Base-by-base conservation (phyloP, 2,329 filamentous ascomycete genomes). In the Mariannaea elegans region DNA sequence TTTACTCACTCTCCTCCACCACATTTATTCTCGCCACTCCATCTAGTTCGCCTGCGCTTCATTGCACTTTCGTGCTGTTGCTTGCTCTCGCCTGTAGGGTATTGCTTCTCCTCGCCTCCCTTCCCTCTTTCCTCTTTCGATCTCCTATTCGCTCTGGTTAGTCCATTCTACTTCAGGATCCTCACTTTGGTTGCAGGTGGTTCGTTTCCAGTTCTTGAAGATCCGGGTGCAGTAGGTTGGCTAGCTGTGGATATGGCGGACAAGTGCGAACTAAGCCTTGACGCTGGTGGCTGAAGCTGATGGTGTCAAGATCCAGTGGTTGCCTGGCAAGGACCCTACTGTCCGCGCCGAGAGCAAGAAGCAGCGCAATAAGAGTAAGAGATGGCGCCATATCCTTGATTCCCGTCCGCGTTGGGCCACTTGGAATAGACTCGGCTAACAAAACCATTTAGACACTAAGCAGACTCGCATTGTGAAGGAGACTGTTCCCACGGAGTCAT, bases 381-480 rank as follows among this genome's bases (percentile, higher is more conserved):
- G 19, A 36, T 41, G 8, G 18, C 14, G 5, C 8, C 23, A 47
- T 23, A 18, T 9, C 14, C 14, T 10, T 59, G 36, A n/a, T n/a
- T n/a, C n/a, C n/a, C n/a, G n/a, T n/a, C n/a, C n/a, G n/a, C n/a
- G n/a, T n/a, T n/a, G n/a, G n/a, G n/a, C n/a, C 19, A n/a, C 8
- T 6, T 32, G 16, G 7, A 7, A 46, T 18, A 6, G 19, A 13
- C 5, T 29, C n/a, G 12, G 48, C 57, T 63, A 50, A 66, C 60
- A 16, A 71, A 14, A 18, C 36, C 55, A 27, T 38, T n/a, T 72
- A 98, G 95, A 95, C 84, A 99, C 95, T 70, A 99, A 99, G 85
- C 95, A 99, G 80, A 99, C 95, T 63, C 93, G 95, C 68, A 92
- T 99, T 69, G 94, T 99, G 69, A 98, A 98, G 89, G 97, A 97